A percentile compares a stretch with the other conserved stretches of the same genome.
phyloP scores from a whole-genome alignment of 1,284 basidiomycete species.

The Hymenochaete sp. region DNA sequence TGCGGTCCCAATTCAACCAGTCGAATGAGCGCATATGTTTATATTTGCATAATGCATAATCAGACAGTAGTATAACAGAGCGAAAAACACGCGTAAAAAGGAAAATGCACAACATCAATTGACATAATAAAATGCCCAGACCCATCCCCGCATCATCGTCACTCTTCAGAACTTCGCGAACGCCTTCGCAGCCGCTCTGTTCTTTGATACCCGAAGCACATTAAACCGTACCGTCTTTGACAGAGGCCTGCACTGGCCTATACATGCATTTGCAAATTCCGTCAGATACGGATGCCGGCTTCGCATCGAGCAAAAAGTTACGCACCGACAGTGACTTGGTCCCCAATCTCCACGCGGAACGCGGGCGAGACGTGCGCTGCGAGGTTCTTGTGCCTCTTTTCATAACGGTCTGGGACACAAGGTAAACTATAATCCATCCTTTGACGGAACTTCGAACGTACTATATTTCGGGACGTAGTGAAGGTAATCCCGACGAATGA shows the following conservation, averaged over 20 bases:
- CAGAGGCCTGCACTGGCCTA: conserved; percentile 95
- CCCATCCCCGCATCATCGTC: conserved; percentile 15
- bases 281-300: conserved; percentile 1
- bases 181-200: conserved; percentile 79
- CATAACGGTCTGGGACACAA: conserved; percentile 68
- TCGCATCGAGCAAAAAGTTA: conserved; percentile 20
- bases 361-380: conserved; percentile 96
- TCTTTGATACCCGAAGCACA: conserved; percentile 86
- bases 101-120: conserved; percentile 10
- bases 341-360: conserved; percentile 93
- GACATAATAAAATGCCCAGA: conserved; percentile 6
- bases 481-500: conserved; percentile 97
- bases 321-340: conserved; percentile 92
- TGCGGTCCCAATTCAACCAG: too few species aligned
- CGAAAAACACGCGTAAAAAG: conserved; percentile 23
- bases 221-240: conserved; percentile 99
- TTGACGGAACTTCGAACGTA: conserved; percentile 30
- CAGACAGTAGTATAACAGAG: conserved; percentile 10
- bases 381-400: conserved; percentile 98
- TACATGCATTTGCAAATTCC: not conserved
- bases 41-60: conserved; percentile 8
- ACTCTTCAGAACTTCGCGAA: conserved; percentile 93
- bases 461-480: conserved; percentile 99
- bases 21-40: not conserved
- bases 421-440: conserved; percentile 15